Conservation (phyloP, 1,284 basidiomycete species). For the Moesziomyces parantarcticus region DNA sequence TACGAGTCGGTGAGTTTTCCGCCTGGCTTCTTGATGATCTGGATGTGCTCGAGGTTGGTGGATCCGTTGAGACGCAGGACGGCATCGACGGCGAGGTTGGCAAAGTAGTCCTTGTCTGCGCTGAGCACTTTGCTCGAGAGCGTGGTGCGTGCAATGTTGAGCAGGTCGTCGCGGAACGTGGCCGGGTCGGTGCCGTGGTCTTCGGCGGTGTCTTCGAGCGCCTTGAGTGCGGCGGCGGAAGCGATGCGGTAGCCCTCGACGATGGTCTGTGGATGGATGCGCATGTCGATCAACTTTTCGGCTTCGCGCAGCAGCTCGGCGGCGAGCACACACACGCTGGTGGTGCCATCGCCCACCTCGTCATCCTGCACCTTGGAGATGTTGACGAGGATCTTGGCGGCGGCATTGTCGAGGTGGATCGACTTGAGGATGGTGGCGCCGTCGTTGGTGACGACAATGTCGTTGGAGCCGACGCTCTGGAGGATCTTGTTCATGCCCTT, state of each 20-base stretch:
- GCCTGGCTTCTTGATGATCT: constrained; percentile 99
- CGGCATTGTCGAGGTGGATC: constrained; percentile 97
- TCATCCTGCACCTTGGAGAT: constrained; percentile 99
- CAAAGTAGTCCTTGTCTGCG: constrained; percentile 98
- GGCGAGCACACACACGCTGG: constrained; percentile 90
- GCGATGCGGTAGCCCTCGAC: constrained; percentile 98
- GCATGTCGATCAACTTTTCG: constrained; percentile 87
- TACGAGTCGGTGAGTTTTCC: constrained; percentile 99
- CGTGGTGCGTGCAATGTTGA: constrained; percentile 97
- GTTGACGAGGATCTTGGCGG: constrained; percentile 98
- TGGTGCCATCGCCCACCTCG: constrained; percentile 98
- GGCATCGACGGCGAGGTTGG: constrained; percentile 96
- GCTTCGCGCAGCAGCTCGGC: constrained; percentile 93
- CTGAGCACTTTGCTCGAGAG: constrained; percentile 95
- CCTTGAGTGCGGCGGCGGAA: constrained; percentile 83
- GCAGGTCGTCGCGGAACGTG: constrained; percentile 86
- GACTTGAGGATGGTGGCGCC: constrained; percentile 98
- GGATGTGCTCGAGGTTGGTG: constrained; percentile 96
- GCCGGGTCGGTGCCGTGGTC: constrained; percentile 80
- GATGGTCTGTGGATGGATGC: constrained; percentile 99
- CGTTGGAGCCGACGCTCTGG: constrained; percentile 88
- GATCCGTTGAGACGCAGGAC: constrained; percentile 94
- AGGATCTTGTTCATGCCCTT: constrained; percentile 96
- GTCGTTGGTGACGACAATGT: constrained; percentile 97
- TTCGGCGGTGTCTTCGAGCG: constrained; percentile 81